Conservation (phyloP, 2,329 filamentous ascomycete species). For the Exserohilum rostratum region DNA sequence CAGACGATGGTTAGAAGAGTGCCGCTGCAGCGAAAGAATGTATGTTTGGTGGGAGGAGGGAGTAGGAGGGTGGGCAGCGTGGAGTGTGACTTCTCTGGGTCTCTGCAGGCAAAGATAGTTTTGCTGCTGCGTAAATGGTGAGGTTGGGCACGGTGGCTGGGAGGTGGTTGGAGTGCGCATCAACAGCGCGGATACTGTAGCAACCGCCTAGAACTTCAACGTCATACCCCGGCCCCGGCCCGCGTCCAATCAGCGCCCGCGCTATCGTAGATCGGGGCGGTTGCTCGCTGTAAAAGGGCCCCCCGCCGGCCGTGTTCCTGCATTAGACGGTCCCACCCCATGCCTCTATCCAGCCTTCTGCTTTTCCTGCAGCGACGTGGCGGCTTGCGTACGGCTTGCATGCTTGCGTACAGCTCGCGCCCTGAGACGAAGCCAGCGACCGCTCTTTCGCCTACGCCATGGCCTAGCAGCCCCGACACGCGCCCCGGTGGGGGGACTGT, state of each 20-base stretch:
- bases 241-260: conserved; percentile 26
- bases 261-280: conserved; percentile 14
- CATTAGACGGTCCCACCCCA: conserved; percentile 22
- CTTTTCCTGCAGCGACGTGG: conserved; percentile 33
- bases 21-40: conserved; percentile 20
- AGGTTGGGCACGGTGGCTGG: conserved; percentile 43
- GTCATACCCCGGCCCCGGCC: conserved; percentile 27
- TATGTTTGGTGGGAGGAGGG: too few relatives aligned
- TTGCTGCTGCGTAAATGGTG: conserved; percentile 42
- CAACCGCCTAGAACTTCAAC: conserved; percentile 24
- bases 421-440: conserved; percentile 4
- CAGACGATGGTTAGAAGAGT: conserved; percentile 40
- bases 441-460: conserved; percentile 14
- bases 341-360: conserved; percentile 33
- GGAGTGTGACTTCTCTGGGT: conserved; percentile 38
- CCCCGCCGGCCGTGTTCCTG: conserved; percentile 27
- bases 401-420: background rate
- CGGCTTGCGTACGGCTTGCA: conserved; percentile 23
- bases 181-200: conserved; percentile 27
- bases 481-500: conserved; percentile 2
- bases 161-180: conserved; percentile 18
- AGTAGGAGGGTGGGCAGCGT: conserved; percentile 43
- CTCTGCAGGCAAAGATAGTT: conserved; percentile 37
- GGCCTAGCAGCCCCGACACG: background rate
- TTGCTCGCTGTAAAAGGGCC: conserved; percentile 8